These are phyloP conservation scores for Verticillium tricorpus DNA, from an alignment of 2,329 filamentous ascomycete genomes.

Conservation along the genomic window DNA sequence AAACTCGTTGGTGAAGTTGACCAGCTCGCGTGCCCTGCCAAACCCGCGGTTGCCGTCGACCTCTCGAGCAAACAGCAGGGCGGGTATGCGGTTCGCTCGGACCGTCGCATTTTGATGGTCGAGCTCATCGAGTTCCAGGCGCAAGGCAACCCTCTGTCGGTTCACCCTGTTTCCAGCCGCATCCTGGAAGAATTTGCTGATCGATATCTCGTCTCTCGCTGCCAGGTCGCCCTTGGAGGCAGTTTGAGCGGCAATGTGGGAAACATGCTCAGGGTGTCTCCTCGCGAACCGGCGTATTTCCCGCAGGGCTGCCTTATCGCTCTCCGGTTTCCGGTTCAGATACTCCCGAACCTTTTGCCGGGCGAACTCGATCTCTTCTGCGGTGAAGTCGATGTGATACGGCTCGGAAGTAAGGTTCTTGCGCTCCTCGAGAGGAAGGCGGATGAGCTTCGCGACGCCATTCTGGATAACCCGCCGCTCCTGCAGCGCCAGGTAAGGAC, in stretches of 20 bases:
- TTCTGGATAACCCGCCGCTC: background rate
- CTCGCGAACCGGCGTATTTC: constrained; percentile 15
- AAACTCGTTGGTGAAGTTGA: constrained; percentile 42
- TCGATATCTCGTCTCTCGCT: constrained; percentile 23
- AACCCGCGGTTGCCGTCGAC: constrained; percentile 39
- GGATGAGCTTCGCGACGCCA: background rate
- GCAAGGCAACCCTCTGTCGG: constrained; percentile 18
- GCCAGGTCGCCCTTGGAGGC: constrained; percentile 13
- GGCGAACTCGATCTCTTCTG: constrained; percentile 27
- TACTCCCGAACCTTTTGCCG: constrained; percentile 8
- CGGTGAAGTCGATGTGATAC: constrained; percentile 43
- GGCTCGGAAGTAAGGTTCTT: background rate
- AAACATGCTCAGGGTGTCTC: constrained; percentile 3
- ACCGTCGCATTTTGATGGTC: constrained; percentile 20
- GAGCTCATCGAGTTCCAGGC: constrained; percentile 23
- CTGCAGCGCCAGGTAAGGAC: background rate
- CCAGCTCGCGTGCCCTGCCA: constrained; percentile 32
- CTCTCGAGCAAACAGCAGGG: constrained; percentile 44
- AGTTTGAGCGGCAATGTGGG: constrained; percentile 7
- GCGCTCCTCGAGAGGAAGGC: background rate
- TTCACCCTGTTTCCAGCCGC: constrained; percentile 18
- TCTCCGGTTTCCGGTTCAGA: constrained; percentile 1
- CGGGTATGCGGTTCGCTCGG: constrained; percentile 27
- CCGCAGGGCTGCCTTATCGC: constrained; percentile 5
- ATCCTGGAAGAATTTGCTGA: constrained; percentile 33